Base-by-base conservation (phyloP, 2,329 filamentous ascomycete genomes). In the Hypoxylon sp. region DNA sequence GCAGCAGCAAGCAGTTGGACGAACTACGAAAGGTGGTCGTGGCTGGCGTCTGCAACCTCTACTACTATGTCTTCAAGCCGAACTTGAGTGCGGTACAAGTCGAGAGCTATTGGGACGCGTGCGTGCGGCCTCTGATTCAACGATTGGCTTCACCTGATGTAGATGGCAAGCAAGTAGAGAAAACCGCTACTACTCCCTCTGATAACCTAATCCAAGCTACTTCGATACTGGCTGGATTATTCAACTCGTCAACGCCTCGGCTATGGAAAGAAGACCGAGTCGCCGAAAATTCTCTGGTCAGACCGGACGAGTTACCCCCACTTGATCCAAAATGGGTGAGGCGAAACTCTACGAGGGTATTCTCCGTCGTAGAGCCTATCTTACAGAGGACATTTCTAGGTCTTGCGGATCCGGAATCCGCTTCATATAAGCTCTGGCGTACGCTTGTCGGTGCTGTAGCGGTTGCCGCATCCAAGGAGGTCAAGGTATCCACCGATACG, bases 311-410 rank as follows among this genome's bases (percentile, higher is more conserved):
- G 64, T 82, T 99, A n/a, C 92, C 94, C 5, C 82, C 90, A 5
- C 81, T 98, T 5, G 94, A 98, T 73, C 84, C 91, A 3, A 93
- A 91, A 81, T 99, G 96, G 96, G 84, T 96, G 11, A 88, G 95
- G 56, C 90, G 87, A 63, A 93, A 92, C 66, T 82, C 91, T 3
- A 75, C 81, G 1, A 84, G 83, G 45, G 84, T 97, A 3, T 86
- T 97, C 32, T 78, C 84, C 2, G 81, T 90, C 7, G 84, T 89
- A 6, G 81, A 81, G 3, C 85, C 89, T 8, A 81, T 90, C 19
- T 78, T 93, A 2, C 86, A 88, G 77, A 84, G 81, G 59, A 85
- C 85, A 54, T 89, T 93, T 52, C 81, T 85, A 55, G 87, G 87
- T 14, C 74, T 95, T n/a, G 84, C 86, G 7, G 83, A 87, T 52